Conservation (phyloP, 331 rosid genomes). For the Acacia pycnantha region DNA sequence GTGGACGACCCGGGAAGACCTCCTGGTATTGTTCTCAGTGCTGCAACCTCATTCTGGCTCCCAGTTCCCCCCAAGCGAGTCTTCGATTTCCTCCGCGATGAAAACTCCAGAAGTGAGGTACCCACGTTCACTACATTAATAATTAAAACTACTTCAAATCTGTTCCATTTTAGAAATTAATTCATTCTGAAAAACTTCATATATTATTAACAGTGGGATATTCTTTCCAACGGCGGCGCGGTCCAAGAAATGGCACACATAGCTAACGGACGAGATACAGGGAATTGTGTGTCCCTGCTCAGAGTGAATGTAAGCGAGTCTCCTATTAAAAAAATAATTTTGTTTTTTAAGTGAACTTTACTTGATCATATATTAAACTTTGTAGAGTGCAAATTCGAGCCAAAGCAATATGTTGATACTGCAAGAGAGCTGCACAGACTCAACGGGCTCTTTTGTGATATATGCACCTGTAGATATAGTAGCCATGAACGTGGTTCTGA, state of each 20-base stretch:
- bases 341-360: not conserved
- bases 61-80: conserved; percentile 85
- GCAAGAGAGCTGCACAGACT: conserved; percentile 88
- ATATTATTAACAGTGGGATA: conserved; percentile 75
- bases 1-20: conserved; percentile 97
- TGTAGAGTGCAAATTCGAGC: conserved; percentile 94
- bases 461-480: conserved; percentile 92
- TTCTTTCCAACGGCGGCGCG: conserved; percentile 89
- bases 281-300: conserved; percentile 87
- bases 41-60: conserved; percentile 98
- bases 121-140: not conserved
- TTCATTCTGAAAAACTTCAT: not conserved
- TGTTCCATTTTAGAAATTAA: not conserved
- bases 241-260: conserved; percentile 99
- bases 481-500: conserved; percentile 86
- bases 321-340: not conserved
- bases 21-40: conserved; percentile 92
- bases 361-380: not conserved
- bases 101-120: conserved; percentile 91
- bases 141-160: not conserved
- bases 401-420: conserved; percentile 94
- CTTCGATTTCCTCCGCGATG: conserved; percentile 92
- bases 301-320: conserved; percentile 70
- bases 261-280: conserved; percentile 87
- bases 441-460: conserved; percentile 77